Evolutionary conservation across 2,329 filamentous ascomycete species (phyloP), one percentile per base, ranked within the genome.

Genomic region (Biscogniauxia sp.): DNA sequence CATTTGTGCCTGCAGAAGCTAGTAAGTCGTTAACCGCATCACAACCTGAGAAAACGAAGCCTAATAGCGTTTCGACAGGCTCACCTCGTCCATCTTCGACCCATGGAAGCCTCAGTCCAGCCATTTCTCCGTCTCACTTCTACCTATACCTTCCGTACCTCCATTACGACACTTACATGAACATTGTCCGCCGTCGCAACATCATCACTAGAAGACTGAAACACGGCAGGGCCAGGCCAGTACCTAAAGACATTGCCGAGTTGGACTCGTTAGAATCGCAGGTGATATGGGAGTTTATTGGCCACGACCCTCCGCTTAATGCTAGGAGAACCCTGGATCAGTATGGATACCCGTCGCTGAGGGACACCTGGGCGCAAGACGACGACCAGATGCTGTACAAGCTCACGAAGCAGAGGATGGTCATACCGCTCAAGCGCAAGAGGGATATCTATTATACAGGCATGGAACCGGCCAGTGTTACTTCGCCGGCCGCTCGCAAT

Each of bases 341-440:
- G 64, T 89, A 82, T 58, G 85, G 84, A 0, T 88, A 88, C 57
- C 86, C 86, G 0, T 85, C 84, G 2, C 74, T 89, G 0, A 76
- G 80, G 9, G 85, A 88, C 37, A 88, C 86, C 0, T 74, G 84
- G 51, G 82, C 84, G 0, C 76, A 86, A 19, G 87, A 89, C 51
- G 84, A 87, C 51, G 86, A 89, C 51, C 86, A 89, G 69, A 88
- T 89, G 83, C 73, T 89, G 6, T 89, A 88, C 71, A 89, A 89
- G 65, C 74, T 88, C 1, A 87, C 84, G 1, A 86, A 85, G 65
- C 76, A 82, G 58, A 73, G 79, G 2, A 59, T 66, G 1, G 68
- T 67, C 11, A 55, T 58, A 20, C 60, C 61, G n/a, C 57, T 54
- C 41, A 67, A 58, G 59, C 69, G 45, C 8, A 70, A 56, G 41